These are phyloP conservation scores for Fomitopsis serialis DNA, from an alignment of 768 basidiomycete species.

Conservation along the genomic window DNA sequence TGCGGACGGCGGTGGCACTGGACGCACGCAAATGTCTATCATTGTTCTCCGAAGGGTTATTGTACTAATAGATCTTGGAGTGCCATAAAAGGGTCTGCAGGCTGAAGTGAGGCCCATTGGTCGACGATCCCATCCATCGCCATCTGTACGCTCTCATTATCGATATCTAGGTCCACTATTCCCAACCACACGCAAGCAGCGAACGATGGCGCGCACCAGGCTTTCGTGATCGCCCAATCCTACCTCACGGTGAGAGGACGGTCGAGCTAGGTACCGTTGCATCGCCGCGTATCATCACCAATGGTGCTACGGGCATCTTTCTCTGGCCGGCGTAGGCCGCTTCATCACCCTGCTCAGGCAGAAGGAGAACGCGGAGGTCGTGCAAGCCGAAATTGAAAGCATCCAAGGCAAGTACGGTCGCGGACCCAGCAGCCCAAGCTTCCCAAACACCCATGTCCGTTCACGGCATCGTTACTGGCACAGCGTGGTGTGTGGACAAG, in stretches of 20 bases:
- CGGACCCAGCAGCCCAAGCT: slow-evolving; percentile 6
- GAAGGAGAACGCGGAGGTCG: slow-evolving; percentile 31
- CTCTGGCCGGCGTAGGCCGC: background rate
- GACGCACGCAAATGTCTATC: no score
- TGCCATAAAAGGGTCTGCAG: no score
- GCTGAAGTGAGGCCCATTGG: no score
- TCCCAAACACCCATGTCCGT: slow-evolving; percentile 28
- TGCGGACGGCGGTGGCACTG: no score
- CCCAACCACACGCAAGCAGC: no score
- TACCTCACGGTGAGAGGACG: background rate
- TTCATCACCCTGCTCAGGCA: background rate
- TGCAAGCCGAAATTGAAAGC: slow-evolving; percentile 29
- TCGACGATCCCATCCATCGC: no score
- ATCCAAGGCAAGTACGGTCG: slow-evolving; percentile 28
- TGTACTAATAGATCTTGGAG: no score
- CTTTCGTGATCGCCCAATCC: background rate
- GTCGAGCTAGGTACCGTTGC: background rate
- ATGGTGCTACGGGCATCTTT: background rate
- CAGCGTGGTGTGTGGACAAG: slow-evolving; percentile 24
- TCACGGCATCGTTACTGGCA: slow-evolving; percentile 25
- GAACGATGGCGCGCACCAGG: background rate
- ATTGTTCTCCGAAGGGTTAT: no score
- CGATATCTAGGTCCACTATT: no score
- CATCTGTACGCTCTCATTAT: no score
- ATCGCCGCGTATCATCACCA: background rate